Conservation (phyloP, 2,329 filamentous ascomycete species). For the Ustilaginoidea virens region DNA sequence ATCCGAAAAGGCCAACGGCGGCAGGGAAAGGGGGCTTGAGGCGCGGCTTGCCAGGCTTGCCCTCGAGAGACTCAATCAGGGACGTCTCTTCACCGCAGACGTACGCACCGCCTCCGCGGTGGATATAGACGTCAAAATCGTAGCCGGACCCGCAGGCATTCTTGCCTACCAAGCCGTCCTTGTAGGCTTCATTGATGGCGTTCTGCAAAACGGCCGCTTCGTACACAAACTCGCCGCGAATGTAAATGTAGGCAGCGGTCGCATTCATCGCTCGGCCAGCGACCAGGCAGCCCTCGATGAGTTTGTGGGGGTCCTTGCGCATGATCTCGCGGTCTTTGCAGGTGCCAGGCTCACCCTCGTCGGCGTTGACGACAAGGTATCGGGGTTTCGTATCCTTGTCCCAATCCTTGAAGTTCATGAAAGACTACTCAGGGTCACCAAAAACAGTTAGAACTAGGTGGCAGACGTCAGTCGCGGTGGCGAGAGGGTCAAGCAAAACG, state of each 20-base stretch:
- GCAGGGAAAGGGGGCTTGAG: constrained; percentile 98
- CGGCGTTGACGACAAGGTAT: constrained; percentile 95
- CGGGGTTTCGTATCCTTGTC: constrained; percentile 93
- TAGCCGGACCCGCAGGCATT: constrained; percentile 95
- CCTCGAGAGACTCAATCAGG: constrained; percentile 93
- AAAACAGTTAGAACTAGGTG: too few species aligned
- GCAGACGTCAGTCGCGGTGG: not conserved
- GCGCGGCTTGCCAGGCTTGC: constrained; percentile 95
- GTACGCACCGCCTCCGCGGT: constrained; percentile 94
- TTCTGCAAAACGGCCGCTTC: constrained; percentile 87
- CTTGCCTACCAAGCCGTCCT: constrained; percentile 89
- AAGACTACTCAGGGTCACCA: too few species aligned
- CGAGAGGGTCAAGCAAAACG: constrained; percentile 17
- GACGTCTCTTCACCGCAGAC: constrained; percentile 98
- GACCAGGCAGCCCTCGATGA: constrained; percentile 91
- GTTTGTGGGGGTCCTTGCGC: constrained; percentile 99
- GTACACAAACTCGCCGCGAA: constrained; percentile 94
- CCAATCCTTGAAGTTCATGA: constrained; percentile 99
- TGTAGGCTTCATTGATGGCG: constrained; percentile 95
- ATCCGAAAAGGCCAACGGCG: constrained; percentile 92
- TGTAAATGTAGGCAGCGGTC: constrained; percentile 97
- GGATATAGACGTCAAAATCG: constrained; percentile 93
- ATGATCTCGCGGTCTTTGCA: constrained; percentile 99
- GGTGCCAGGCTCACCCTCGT: constrained; percentile 95
- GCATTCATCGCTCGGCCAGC: constrained; percentile 98